Conservation (phyloP, 257 asterid species). For the Nicotiana noctiflora region DNA sequence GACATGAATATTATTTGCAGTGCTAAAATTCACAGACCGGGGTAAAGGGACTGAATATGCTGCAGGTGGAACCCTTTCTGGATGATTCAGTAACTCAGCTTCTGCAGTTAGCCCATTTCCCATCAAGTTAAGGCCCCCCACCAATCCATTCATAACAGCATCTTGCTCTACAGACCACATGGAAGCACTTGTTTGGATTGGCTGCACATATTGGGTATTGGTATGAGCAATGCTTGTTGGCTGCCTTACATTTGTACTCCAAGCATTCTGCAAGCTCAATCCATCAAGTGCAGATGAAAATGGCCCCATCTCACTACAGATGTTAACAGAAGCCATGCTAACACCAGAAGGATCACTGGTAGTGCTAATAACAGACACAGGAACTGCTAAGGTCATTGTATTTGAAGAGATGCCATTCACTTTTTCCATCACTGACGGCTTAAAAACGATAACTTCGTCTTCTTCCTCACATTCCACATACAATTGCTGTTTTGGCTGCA, state of each 20-base stretch:
- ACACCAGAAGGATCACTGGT: constrained; percentile 20
- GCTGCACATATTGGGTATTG: constrained; percentile 39
- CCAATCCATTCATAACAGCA: constrained; percentile 42
- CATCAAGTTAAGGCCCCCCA: constrained; percentile 43
- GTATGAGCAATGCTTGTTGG: constrained; percentile 20
- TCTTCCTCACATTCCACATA: constrained; percentile 42
- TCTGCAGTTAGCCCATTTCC: constrained; percentile 39
- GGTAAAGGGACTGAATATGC: constrained; percentile 47
- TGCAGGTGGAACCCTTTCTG: constrained; percentile 45
- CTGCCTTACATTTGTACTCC: constrained; percentile 26
- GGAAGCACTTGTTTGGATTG: constrained; percentile 35
- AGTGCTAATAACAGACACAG: background rate
- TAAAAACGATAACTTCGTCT: constrained; percentile 76
- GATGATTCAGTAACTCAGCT: constrained; percentile 38
- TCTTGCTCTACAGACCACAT: constrained; percentile 50
- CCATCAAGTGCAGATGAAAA: constrained; percentile 40
- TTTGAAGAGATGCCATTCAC: constrained; percentile 35
- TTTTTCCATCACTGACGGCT: constrained; percentile 63
- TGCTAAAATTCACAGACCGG: constrained; percentile 28
- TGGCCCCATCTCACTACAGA: constrained; percentile 30
- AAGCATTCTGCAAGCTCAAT: constrained; percentile 30
- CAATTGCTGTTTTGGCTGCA: constrained; percentile 29
- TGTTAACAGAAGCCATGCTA: constrained; percentile 23
- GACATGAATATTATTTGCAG: constrained; percentile 25
- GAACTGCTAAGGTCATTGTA: constrained; percentile 20